Conservation (phyloP, 345 rosid species). For the Ailanthus altissimus region DNA sequence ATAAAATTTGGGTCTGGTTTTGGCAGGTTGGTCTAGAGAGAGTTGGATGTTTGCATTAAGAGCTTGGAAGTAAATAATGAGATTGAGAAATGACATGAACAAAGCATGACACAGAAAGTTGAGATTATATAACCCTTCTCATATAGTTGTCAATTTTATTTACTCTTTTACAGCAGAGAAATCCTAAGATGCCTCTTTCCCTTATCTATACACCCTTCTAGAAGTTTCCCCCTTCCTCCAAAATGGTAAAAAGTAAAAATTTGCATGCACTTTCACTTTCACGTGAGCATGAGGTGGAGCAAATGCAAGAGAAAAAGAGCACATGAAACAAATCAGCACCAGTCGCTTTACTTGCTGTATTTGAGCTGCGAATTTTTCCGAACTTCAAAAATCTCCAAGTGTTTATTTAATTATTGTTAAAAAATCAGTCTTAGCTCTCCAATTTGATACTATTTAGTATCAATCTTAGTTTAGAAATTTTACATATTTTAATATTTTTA, state of each 20-base stretch:
- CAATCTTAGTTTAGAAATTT: too few species aligned
- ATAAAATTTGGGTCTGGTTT: not conserved
- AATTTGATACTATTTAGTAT: too few species aligned
- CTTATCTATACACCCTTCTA: conserved; percentile 60
- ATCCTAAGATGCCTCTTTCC: conserved; percentile 84
- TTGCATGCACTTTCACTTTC: conserved; percentile 62
- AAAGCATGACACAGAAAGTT: conserved; percentile 44
- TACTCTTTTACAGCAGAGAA: conserved; percentile 49
- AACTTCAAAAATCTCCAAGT: conserved; percentile 11
- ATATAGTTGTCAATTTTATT: conserved; percentile 39
- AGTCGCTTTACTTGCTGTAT: conserved; percentile 38
- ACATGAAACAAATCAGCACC: conserved; percentile 63
- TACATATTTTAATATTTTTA: too few species aligned
- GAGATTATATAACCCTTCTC: conserved; percentile 22
- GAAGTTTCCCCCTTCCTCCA: conserved; percentile 53
- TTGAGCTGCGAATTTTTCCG: conserved; percentile 38
- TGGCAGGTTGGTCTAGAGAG: not conserved
- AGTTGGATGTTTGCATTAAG: conserved; percentile 17
- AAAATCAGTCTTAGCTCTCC: too few species aligned
- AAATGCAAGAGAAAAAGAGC: conserved; percentile 67
- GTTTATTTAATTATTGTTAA: too few species aligned
- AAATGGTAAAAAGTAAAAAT: conserved; percentile 53
- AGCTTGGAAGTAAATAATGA: not conserved
- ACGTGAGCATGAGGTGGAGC: conserved; percentile 30
- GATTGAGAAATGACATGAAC: conserved; percentile 15